Percentiles rank a stretch among this genome's conserved stretches.
phyloP scores from a whole-genome alignment of 169 alveolate genomes.

The Cystoisospora suis region DNA sequence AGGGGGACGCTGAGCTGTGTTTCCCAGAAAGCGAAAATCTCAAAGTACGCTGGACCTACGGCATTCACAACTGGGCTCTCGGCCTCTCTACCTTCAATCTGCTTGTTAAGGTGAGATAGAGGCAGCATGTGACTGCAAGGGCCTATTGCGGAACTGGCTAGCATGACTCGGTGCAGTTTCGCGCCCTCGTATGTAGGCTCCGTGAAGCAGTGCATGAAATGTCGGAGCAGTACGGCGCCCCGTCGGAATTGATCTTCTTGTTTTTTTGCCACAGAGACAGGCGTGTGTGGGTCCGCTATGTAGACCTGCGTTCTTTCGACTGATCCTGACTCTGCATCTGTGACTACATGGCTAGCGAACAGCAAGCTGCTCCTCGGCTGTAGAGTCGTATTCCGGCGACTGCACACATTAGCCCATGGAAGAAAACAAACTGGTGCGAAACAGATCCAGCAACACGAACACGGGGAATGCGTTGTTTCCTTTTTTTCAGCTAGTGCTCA shows the following conservation, averaged over 20 bases:
- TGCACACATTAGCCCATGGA: too few species aligned
- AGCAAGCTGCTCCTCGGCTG: too few species aligned
- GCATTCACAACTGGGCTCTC: constrained; percentile 36
- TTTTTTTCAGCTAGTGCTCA: constrained; percentile 40
- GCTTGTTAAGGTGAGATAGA: constrained; percentile 40
- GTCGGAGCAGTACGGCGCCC: too few species aligned
- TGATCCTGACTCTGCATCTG: too few species aligned
- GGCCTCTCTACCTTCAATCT: constrained; percentile 51
- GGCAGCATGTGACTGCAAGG: not conserved
- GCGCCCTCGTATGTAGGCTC: not conserved
- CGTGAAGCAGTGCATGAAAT: not conserved
- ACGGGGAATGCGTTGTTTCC: too few species aligned
- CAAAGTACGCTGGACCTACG: constrained; percentile 50
- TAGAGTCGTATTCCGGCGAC: too few species aligned
- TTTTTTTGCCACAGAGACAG: not conserved
- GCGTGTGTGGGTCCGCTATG: not conserved
- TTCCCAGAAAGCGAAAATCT: constrained; percentile 52
- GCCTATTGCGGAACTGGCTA: not conserved
- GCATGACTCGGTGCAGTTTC: too few species aligned
- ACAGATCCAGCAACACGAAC: too few species aligned
- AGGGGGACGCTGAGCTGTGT: constrained; percentile 35
- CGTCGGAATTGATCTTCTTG: too few species aligned
- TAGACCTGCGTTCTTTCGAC: not conserved
- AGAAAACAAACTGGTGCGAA: too few species aligned
- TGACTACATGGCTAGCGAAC: too few species aligned